A percentile compares a stretch with the other conserved stretches of the same genome.
These are phyloP conservation scores for Picocystis salinarum DNA, from an alignment of 139 green algal species.

Conservation along the genomic window DNA sequence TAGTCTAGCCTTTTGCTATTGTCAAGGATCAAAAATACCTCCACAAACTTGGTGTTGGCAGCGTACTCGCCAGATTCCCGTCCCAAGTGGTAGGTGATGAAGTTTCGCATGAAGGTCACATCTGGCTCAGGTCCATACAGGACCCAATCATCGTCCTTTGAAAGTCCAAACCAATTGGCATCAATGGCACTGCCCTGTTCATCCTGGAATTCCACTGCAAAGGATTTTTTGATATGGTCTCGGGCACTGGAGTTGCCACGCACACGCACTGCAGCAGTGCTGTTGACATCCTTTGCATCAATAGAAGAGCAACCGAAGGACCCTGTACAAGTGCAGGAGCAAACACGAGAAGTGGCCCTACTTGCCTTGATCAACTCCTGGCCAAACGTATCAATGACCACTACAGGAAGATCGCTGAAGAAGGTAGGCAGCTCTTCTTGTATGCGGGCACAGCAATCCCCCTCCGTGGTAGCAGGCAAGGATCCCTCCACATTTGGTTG, in stretches of 20 bases:
- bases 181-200: conserved; percentile 2
- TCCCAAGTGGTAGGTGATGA: conserved; percentile 17
- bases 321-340: conserved; percentile 15
- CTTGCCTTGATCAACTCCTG: conserved; percentile 6
- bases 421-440: no score
- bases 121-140: conserved; percentile 30
- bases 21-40: conserved; percentile 19
- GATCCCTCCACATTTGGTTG: no score
- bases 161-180: conserved; percentile 19
- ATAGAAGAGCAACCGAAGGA: conserved; percentile 7
- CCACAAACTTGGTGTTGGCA: conserved; percentile 14
- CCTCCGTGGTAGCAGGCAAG: no score
- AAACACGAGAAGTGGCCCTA: conserved; percentile 5
- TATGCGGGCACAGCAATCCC: no score
- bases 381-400: conserved; percentile 20
- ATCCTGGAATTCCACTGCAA: conserved; percentile 9
- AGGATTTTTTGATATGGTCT: conserved; percentile 21
- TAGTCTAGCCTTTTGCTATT: neutral
- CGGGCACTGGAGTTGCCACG: neutral
- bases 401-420: conserved; percentile 18
- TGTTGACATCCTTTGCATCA: conserved; percentile 8
- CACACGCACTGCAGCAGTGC: conserved; percentile 9
- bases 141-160: conserved; percentile 23
- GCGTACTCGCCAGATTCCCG: conserved; percentile 21
- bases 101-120: conserved; percentile 23